Percentiles rank a stretch among this genome's conserved stretches.
Evolutionary conservation across 2,329 filamentous ascomycete genomes (phyloP).

Genomic region (Sclerotinia sclerotiorum): DNA sequence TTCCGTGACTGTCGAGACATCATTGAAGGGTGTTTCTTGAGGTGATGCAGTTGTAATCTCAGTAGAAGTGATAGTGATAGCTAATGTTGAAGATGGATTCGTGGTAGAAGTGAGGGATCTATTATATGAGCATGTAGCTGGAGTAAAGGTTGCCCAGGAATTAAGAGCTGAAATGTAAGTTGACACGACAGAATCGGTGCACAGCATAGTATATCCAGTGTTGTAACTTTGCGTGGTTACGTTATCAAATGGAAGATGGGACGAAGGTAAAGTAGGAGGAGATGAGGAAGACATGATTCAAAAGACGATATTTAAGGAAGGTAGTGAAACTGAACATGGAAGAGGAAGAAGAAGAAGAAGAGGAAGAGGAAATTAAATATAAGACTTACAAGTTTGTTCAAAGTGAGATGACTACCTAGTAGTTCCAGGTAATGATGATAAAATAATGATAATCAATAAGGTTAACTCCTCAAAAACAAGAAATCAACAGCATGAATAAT

Average conservation of each 20-base stretch:
- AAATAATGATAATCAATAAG: not conserved
- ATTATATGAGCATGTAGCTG: constrained; percentile 17
- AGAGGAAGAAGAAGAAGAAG: not conserved
- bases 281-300: not conserved
- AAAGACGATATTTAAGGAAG: not conserved
- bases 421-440: not conserved
- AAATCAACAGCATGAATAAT: not conserved
- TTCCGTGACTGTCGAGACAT: constrained; percentile 20
- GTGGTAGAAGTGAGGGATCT: not conserved
- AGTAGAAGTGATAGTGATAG: not conserved
- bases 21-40: not conserved
- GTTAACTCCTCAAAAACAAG: constrained; percentile 3
- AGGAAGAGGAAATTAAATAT: not conserved
- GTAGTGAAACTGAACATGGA: not conserved
- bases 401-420: no score
- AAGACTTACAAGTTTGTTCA: no score
- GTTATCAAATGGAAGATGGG: not conserved
- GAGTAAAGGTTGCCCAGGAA: constrained; percentile 19
- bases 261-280: not conserved
- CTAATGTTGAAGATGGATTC: not conserved
- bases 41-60: not conserved
- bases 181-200: constrained; percentile 5
- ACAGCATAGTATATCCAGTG: constrained; percentile 18
- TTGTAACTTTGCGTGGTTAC: not conserved
- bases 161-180: constrained; percentile 13